Conservation (phyloP, 352 stramenopile species). For the Globisporangium sylvaticum region DNA sequence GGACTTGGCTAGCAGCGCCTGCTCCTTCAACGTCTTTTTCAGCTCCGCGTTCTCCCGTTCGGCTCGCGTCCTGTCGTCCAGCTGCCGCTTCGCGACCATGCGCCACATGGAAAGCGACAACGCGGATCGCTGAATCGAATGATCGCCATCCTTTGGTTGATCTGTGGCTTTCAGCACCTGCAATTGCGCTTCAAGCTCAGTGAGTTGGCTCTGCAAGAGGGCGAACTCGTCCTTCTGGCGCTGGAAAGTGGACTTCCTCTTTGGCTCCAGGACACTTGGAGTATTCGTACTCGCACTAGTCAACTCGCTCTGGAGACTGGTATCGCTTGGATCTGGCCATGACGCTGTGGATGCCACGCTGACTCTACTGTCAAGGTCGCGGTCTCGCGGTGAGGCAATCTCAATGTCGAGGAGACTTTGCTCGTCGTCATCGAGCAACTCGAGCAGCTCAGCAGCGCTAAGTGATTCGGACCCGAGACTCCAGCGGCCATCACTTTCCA, state of each 20-base stretch:
- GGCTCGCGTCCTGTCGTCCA: not conserved
- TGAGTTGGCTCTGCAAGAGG: not conserved
- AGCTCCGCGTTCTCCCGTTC: slow-evolving; percentile 9
- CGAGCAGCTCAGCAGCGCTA: not conserved
- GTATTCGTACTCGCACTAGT: no score
- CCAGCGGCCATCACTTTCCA: not conserved
- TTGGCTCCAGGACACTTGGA: not conserved
- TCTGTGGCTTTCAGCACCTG: not conserved
- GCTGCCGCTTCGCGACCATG: not conserved
- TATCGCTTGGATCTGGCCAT: not conserved
- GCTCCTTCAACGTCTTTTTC: slow-evolving; percentile 1
- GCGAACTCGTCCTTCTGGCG: slow-evolving; percentile 12
- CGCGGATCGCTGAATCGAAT: not conserved
- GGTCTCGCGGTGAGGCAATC: no score
- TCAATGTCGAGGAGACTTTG: not conserved
- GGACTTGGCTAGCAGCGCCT: slow-evolving; percentile 4
- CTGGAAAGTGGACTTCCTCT: slow-evolving; percentile 9
- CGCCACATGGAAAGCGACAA: slow-evolving; percentile 4
- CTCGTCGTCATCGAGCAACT: not conserved
- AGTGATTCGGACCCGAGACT: not conserved
- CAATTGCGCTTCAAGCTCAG: not conserved
- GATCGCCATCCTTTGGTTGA: not conserved
- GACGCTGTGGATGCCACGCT: no score
- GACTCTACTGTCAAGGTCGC: not conserved
- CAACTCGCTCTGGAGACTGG: not conserved